Base-by-base conservation (phyloP, 352 stramenopile species). In the Globisporangium recalcitrans region DNA sequence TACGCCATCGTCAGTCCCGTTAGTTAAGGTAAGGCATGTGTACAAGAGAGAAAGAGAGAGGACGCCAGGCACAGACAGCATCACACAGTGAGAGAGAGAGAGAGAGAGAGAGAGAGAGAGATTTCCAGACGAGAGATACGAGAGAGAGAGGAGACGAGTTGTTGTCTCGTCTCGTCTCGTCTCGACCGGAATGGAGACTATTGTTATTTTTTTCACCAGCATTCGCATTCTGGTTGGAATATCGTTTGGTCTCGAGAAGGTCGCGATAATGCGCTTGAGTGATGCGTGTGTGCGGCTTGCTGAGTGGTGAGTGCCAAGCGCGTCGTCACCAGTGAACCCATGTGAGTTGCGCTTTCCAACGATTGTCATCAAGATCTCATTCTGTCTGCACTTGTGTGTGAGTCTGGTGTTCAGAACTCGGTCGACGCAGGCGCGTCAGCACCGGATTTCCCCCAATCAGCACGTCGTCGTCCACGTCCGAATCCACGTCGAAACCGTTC, bases 1-100 rank as follows among this genome's bases (percentile, higher is more conserved):
- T 82, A 86, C 69, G 76, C 76, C 38, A 75, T 79, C 58, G 82
- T 90, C 63, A 75, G 73, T 56, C 62, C 71, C 62, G 68, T 80
- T 52, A 74, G 70, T 67, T 82, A 55, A 82, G 71, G 57, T 69
- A 71, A 36, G 34, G 55, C 2, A 47, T 26, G 16, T 55, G 49
- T 55, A 55, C 49, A 55, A 38, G 49, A 40, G 49, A 24, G 40
- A 11, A 47, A 47, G 32, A 47, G 34, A 53, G 47, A 21, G 14
- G 27, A 55, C 26, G 49, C 14, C 47, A 55, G 49, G 40, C 27
- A 26, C 13, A 55, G 16, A 22, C 49, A 55, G 46, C 47, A 52
- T 27, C 48, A 40, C 6, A 40, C 16, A 55, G 27, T 10, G 49
- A 55, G 48, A 38, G 26, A 5, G 5, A 31, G 27, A 31, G n/a